Conservation (phyloP, 2,329 filamentous ascomycete species). For the Fusarium sp. region DNA sequence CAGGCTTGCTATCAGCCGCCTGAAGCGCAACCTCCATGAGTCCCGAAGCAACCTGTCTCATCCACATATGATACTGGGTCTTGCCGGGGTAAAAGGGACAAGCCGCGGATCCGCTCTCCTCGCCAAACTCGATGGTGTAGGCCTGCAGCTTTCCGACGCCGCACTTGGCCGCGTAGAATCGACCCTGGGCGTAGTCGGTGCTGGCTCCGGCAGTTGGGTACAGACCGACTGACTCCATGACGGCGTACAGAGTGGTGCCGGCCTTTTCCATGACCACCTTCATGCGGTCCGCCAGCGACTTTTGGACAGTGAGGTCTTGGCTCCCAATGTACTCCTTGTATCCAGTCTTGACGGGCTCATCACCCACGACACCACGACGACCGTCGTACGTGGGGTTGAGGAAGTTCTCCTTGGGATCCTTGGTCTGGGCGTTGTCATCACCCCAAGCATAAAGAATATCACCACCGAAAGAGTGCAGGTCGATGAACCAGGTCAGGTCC, state of each 20-base stretch:
- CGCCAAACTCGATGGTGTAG: constrained; percentile 61
- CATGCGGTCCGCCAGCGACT: constrained; percentile 50
- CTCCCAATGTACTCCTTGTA: constrained; percentile 60
- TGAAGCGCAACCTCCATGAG: constrained; percentile 60
- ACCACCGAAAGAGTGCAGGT: constrained; percentile 67
- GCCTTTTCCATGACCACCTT: constrained; percentile 54
- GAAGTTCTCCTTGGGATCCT: constrained; percentile 61
- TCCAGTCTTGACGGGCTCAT: constrained; percentile 43
- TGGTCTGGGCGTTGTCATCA: constrained; percentile 63
- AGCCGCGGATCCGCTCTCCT: constrained; percentile 24
- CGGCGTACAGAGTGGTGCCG: constrained; percentile 51
- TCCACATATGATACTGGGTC: constrained; percentile 55
- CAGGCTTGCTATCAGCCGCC: constrained; percentile 39
- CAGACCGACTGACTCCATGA: constrained; percentile 54
- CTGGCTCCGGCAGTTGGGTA: constrained; percentile 60
- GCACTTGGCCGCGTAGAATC: constrained; percentile 53
- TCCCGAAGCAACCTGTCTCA: constrained; percentile 58
- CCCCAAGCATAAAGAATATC: constrained; percentile 68
- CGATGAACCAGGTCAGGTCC: constrained; percentile 67
- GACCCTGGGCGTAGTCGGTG: constrained; percentile 60
- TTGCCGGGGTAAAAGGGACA: constrained; percentile 60
- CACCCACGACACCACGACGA: constrained; percentile 59
- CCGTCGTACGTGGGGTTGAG: constrained; percentile 63
- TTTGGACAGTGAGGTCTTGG: constrained; percentile 51
- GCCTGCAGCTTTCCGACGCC: constrained; percentile 54